Base-by-base conservation (phyloP, 1,139 yeast species). In the Candida gigantensis region DNA sequence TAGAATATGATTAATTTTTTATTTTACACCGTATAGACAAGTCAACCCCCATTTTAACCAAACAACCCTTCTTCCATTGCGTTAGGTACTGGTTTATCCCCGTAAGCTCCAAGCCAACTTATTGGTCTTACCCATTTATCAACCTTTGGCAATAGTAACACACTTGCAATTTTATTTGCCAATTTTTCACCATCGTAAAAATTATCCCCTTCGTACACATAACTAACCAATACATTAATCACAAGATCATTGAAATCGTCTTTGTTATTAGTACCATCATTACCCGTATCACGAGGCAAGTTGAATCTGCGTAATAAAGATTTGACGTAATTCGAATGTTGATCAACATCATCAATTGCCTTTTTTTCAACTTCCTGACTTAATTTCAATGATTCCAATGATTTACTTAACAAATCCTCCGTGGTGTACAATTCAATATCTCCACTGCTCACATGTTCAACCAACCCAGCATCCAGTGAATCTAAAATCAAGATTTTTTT, bases 121-220 rank as follows among this genome's bases (percentile, higher is more conserved):
- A 71, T 64, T 0, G 97, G 97, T 21, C 68, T 62, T 3, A 53
- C 50, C 74, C 82, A 76, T 12, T 28, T 24, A 18, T 42, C 46
- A 25, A 43, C 45, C 24, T 34, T 30, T 14, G 44, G 34, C 14
- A 72, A 33, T 1, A 58, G 53, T 11, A 73, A 54, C 26, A 55
- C 57, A 23, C 54, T 54, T 21, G 55, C 56, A 27, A 68, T 55
- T 30, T 61, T 58, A 6, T 49, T 47, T 3, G 87, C 84, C 43
- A 85, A 62, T 9, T 60, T 52, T 37, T 68, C 71, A 1, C 95
- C 95, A 55, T 89, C 97, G 17, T 63, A 58, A 32, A 82, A 76
- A 56, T 90, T 90, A 58, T 89, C 97, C 20, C 97, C 97, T 57
- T 90, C 97, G 53, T 86, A 88, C 2, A 83, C 94, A 53, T 72